phyloP scores from a whole-genome alignment of 495 filamentous ascomycete genomes.

The Umbilicaria muhlenbergii region DNA sequence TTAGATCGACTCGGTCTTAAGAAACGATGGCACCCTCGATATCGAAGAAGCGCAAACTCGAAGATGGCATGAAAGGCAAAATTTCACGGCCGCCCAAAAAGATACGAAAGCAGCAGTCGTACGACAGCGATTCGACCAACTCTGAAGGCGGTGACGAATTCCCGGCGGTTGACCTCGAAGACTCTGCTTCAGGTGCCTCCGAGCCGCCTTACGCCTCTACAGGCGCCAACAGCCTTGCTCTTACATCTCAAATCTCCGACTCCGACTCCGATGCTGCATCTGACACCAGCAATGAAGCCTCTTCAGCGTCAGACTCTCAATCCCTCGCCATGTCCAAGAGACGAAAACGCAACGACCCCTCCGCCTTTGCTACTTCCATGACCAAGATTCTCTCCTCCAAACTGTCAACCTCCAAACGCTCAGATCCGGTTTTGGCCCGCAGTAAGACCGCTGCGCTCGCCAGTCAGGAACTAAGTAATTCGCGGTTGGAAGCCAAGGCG shows the following conservation, averaged over 20 bases:
- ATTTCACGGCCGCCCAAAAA: slow-evolving; percentile 45
- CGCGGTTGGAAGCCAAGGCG: slow-evolving; percentile 66
- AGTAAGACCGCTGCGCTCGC: slow-evolving; percentile 51
- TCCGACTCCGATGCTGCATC: slow-evolving; percentile 8
- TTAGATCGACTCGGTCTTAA: not conserved
- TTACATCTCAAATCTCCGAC: not conserved
- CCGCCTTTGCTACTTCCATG: slow-evolving; percentile 80
- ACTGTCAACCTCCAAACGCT: slow-evolving; percentile 58
- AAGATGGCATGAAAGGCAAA: slow-evolving; percentile 39
- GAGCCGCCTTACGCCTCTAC: not conserved
- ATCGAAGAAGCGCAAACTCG: slow-evolving; percentile 44
- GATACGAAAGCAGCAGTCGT: slow-evolving; percentile 50
- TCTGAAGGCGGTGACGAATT: slow-evolving; percentile 35
- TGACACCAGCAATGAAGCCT: not conserved
- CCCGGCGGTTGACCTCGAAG: slow-evolving; percentile 47
- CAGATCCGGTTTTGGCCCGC: slow-evolving; percentile 79
- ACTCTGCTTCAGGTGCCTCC: slow-evolving; percentile 46
- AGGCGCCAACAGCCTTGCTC: not conserved
- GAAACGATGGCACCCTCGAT: slow-evolving; percentile 24
- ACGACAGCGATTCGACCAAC: slow-evolving; percentile 55
- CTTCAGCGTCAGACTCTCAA: not conserved
- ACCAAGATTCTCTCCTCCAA: slow-evolving; percentile 81
- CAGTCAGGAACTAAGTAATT: slow-evolving; percentile 48
- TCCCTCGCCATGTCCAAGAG: slow-evolving; percentile 16
- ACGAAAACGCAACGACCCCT: slow-evolving; percentile 77